Evolutionary conservation across 2,329 filamentous ascomycete species (phyloP), one percentile per base, ranked within the genome.

Genomic region (Aspergillus novofumigatus): DNA sequence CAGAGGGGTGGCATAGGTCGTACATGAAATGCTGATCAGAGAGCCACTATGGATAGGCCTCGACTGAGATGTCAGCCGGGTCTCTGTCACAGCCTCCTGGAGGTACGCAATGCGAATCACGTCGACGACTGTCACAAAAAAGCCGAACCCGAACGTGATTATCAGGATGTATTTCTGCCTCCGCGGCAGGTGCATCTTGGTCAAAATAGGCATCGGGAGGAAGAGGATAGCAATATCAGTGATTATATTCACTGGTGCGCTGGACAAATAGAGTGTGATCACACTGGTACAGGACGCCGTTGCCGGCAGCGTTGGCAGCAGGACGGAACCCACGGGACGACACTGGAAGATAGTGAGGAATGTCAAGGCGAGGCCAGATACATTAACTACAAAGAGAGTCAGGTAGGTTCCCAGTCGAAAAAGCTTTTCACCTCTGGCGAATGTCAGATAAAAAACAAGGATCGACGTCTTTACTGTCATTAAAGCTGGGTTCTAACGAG

Each of bases 381-480:
- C 70, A 67, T 94, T 95, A 70, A 96, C 91, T 21, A 96, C 81
- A 50, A 79, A 80, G 1, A 97, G 78, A 0, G 90, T 91, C 3
- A 82, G 79, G 79, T 92, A 92, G 20, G 91, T 94, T n/a, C 87
- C 86, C 74, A 88, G 84, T 57, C 89, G 85, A 62, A 96, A 87
- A 51, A 92, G 80, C 61, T 85, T 85, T 63, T 95, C 86, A 58
- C 91, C 89, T 66, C 87, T 88, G 25, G 91, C 89, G 50, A 97
- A 81, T 44, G 88, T 87, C 51, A 97, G 81, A 75, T 95, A 97
- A 74, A 97, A 97, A 53, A 93, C 82, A 56, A 97, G 81, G 65
- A 97, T 90, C n/a, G 91, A 95, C 0, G 90, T 92, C 76, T 97
- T 97, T 52, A 91, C 91, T 2, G 89, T 86, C 90, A 96, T 95